Percentiles rank a stretch among this genome's conserved stretches.
These are phyloP conservation scores for Astrephomene gubernaculifera DNA, from an alignment of 139 green algal genomes.

Conservation along the genomic window DNA sequence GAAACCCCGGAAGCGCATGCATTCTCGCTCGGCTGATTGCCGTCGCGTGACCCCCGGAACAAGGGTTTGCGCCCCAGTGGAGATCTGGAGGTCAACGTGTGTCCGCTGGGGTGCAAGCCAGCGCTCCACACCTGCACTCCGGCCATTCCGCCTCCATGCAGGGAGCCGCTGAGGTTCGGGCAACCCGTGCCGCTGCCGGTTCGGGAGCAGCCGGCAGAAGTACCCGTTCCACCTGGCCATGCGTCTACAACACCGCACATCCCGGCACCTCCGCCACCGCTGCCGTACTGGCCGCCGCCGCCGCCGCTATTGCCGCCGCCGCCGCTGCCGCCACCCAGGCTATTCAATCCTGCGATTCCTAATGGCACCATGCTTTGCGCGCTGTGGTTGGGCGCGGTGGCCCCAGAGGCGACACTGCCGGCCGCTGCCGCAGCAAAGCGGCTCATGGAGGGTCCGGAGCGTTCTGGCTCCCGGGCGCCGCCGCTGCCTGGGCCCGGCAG, in stretches of 20 bases:
- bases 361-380: neutral
- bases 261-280: neutral
- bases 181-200: neutral
- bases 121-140: no score
- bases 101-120: no score
- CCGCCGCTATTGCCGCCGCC: neutral
- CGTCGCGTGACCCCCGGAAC: no score
- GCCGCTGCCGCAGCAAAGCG: slow-evolving; percentile 9
- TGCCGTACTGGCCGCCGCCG: neutral
- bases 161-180: neutral
- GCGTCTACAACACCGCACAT: no score
- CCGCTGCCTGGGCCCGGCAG: neutral
- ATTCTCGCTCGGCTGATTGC: no score
- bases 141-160: no score
- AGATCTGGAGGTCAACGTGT: no score
- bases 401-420: neutral
- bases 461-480: neutral
- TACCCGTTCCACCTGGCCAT: neutral
- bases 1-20: no score
- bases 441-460: slow-evolving; percentile 2
- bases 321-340: neutral
- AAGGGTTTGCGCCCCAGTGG: no score
- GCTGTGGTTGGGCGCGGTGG: neutral
- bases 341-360: no score
- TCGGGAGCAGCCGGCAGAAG: neutral